Evolutionary conservation across 2,329 filamentous ascomycete species (phyloP).

Genomic region (Blastomyces emzantsi): DNA sequence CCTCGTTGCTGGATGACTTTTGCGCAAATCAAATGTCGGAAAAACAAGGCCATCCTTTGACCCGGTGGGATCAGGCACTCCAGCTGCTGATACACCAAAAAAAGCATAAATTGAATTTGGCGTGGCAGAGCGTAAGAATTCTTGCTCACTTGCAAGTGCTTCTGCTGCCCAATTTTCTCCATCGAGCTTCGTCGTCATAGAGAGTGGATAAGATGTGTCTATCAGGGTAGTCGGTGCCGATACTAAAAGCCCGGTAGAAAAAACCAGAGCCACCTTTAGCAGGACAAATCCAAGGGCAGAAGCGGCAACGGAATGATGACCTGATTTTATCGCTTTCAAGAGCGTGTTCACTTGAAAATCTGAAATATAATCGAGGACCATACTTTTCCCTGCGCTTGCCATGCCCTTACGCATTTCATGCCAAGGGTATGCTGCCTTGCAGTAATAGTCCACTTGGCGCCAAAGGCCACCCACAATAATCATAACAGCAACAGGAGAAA

Average conservation of each 20-base stretch:
- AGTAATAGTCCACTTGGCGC: conserved; percentile 3
- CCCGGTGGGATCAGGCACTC: not conserved
- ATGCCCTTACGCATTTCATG: not conserved
- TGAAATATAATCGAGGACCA: not conserved
- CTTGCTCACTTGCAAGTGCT: not conserved
- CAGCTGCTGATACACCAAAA: not conserved
- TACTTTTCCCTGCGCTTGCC: not conserved
- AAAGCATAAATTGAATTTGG: not conserved
- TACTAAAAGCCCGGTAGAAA: conserved; percentile 4
- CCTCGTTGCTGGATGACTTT: not conserved
- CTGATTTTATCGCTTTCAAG: not conserved
- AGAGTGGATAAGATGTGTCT: not conserved
- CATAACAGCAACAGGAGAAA: not conserved
- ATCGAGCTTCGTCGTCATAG: not conserved
- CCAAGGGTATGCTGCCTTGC: not conserved
- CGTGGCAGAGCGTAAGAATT: not conserved
- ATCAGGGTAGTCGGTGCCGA: conserved; percentile 1
- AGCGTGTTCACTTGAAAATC: not conserved
- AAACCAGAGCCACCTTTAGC: not conserved
- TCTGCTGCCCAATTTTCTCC: not conserved
- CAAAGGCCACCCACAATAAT: not conserved
- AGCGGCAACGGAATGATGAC: not conserved
- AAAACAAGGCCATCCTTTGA: conserved; percentile 1
- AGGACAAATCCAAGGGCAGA: not conserved
- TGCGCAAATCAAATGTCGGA: conserved; percentile 5